Conservation (phyloP, 257 asterid genomes). For the Solanum pimpinellifolium region DNA sequence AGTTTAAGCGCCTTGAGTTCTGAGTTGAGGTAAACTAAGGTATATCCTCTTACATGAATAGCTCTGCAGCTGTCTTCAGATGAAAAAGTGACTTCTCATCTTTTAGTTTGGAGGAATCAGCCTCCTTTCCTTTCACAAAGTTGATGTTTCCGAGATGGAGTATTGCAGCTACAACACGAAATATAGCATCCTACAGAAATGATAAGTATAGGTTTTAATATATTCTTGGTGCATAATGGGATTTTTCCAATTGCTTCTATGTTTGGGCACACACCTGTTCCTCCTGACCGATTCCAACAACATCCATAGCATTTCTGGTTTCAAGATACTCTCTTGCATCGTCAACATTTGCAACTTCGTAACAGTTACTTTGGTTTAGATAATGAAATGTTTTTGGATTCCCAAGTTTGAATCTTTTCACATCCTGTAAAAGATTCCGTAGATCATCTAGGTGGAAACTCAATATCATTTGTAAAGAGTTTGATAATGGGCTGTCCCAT, state of each 20-base stretch:
- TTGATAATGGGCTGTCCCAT: neutral
- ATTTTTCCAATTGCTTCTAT: neutral
- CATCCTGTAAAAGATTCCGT: constrained; percentile 42
- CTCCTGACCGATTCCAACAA: constrained; percentile 85
- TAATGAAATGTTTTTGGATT: constrained; percentile 78
- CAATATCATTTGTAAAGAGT: neutral
- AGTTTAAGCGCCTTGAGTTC: neutral
- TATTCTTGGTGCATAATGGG: neutral
- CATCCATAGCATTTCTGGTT: constrained; percentile 94
- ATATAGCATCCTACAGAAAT: constrained; percentile 69
- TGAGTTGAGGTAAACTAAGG: neutral
- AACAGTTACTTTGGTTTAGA: constrained; percentile 77
- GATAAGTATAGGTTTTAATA: neutral
- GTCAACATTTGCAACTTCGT: constrained; percentile 72
- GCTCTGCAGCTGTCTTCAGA: constrained; percentile 83
- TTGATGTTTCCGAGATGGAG: constrained; percentile 87
- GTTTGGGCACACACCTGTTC: constrained; percentile 54
- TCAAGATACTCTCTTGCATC: constrained; percentile 89
- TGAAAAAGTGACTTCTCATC: constrained; percentile 59
- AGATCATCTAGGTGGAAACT: constrained; percentile 6
- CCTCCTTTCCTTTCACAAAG: constrained; percentile 69
- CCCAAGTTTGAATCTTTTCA: constrained; percentile 62
- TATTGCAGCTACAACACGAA: constrained; percentile 90
- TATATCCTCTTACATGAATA: constrained; percentile 48
- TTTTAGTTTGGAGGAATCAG: constrained; percentile 71